These are phyloP conservation scores for Pascua sp. DNA, from an alignment of 1,284 basidiomycete species.

Conservation along the genomic window DNA sequence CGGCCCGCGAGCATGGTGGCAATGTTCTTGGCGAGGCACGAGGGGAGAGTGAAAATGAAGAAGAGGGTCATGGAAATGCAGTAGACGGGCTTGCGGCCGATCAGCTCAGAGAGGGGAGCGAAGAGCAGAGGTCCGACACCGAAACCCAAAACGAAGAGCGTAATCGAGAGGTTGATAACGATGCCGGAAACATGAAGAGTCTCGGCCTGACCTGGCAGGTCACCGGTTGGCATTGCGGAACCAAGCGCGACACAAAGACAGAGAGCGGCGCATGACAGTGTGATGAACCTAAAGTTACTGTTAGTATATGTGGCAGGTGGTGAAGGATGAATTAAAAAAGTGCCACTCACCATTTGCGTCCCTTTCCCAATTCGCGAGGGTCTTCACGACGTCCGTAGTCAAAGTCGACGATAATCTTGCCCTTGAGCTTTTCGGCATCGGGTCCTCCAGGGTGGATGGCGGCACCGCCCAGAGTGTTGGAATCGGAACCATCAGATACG, in stretches of 20 bases:
- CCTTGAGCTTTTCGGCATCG: slow-evolving; percentile 16
- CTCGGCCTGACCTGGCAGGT: slow-evolving; percentile 41
- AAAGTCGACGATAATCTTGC: slow-evolving; percentile 32
- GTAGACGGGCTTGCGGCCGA: slow-evolving; percentile 48
- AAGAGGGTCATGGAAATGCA: slow-evolving; percentile 49
- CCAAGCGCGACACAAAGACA: slow-evolving; percentile 48
- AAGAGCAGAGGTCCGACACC: slow-evolving; percentile 49
- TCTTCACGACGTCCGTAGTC: slow-evolving; percentile 28
- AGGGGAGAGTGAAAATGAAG: slow-evolving; percentile 52
- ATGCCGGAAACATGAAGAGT: slow-evolving; percentile 48
- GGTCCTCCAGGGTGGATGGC: not conserved
- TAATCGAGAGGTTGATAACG: slow-evolving; percentile 48
- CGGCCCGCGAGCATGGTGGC: slow-evolving; percentile 52
- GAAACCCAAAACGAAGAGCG: slow-evolving; percentile 53
- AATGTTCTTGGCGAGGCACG: slow-evolving; percentile 50
- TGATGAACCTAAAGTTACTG: slow-evolving; percentile 23
- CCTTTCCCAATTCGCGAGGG: slow-evolving; percentile 35
- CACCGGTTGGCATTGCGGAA: slow-evolving; percentile 51
- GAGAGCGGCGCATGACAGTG: slow-evolving; percentile 28
- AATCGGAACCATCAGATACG: not conserved
- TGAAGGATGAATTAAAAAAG: not conserved
- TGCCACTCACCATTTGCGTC: slow-evolving; percentile 33
- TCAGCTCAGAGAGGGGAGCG: slow-evolving; percentile 47
- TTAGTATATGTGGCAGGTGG: not conserved
- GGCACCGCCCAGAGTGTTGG: slow-evolving; percentile 1